Base-by-base conservation (phyloP, 768 basidiomycete genomes). In the Lactarius quietus region DNA sequence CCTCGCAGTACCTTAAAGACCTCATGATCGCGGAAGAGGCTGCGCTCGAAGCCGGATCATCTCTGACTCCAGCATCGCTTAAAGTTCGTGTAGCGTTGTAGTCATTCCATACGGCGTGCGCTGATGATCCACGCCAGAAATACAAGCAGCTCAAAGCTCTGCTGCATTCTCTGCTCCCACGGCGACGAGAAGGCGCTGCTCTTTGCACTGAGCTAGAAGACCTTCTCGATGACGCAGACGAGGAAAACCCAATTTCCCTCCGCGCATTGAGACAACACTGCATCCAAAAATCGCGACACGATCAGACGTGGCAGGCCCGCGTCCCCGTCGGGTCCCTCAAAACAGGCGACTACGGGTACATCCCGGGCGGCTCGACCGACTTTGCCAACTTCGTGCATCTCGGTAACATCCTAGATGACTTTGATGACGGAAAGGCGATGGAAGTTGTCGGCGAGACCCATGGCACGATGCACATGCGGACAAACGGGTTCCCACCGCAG, bases 171-270 rank as follows among this genome's bases (percentile, higher is more conserved):
- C 62, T 70, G 4, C 67, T 70, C 14, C 69, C 69, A 3, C 54
- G 57, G 26, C 36, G 41, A 29, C 20, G 57, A 31, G 67, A 65
- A 20, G 63, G 59, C 38, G 55, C 55, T 12, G 35, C 17, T 3
- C 69, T 70, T 17, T 38, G 28, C 12, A 28, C 69, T 20, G 61
- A 62, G 20, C 57, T 70, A 8, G 63, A 65, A 29, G 69, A 69
- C 18, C 60, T 68, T n/a, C 69, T 70, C 58, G 64, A 68, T 45
- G 67, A 65, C 9, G 56, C 51, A 26, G 68, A 69, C 15, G 53
- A 51, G 3, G 51, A 68, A 12, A 58, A 57, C 33, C 61, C 66
- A 10, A 35, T 65, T 12, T 61, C 67, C 6, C 69, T 70, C 35
- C 35, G 63, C n/a, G 38, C 62, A 18, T 57, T 70, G 55, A 67